A percentile compares a stretch with the other conserved stretches of the same genome.
Evolutionary conservation across 2,329 filamentous ascomycete genomes (phyloP).

Genomic region (Trichophaea hybrida): DNA sequence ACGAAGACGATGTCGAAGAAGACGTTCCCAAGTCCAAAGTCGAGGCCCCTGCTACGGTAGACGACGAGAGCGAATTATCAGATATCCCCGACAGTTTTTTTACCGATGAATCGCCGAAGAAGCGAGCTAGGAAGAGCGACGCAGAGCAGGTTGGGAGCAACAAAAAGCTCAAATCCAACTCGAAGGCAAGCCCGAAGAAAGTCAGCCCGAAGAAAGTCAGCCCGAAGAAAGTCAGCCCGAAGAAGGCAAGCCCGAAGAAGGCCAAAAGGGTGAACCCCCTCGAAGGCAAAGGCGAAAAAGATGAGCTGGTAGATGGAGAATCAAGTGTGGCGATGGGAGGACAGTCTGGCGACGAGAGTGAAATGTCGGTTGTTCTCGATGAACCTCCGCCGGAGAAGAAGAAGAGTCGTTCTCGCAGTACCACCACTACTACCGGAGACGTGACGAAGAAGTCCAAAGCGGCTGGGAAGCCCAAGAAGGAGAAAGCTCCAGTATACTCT

Average conservation of each 20-base stretch:
- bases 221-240: neutral
- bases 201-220: neutral
- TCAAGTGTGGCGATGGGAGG: neutral
- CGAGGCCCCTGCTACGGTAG: neutral
- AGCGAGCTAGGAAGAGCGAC: neutral
- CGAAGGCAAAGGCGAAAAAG: neutral
- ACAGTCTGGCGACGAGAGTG: neutral
- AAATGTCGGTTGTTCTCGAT: constrained; percentile 61
- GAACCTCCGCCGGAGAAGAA: constrained; percentile 39
- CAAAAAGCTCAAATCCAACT: neutral
- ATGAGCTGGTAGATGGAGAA: neutral
- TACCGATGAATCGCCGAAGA: neutral
- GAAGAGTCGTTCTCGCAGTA: constrained; percentile 27
- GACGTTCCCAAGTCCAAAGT: neutral
- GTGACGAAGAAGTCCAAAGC: constrained; percentile 7
- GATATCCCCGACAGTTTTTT: neutral
- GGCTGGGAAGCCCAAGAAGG: constrained; percentile 3
- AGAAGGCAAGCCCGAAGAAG: neutral
- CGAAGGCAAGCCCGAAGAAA: neutral
- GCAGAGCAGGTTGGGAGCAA: neutral
- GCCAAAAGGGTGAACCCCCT: neutral
- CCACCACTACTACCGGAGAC: neutral
- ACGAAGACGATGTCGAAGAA: neutral
- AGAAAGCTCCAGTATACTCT: neutral
- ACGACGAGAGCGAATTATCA: constrained; percentile 1